Evolutionary conservation across 306 rosid species (phyloP), one percentile per base, ranked within the genome.

Genomic region (Medicago truncatula): DNA sequence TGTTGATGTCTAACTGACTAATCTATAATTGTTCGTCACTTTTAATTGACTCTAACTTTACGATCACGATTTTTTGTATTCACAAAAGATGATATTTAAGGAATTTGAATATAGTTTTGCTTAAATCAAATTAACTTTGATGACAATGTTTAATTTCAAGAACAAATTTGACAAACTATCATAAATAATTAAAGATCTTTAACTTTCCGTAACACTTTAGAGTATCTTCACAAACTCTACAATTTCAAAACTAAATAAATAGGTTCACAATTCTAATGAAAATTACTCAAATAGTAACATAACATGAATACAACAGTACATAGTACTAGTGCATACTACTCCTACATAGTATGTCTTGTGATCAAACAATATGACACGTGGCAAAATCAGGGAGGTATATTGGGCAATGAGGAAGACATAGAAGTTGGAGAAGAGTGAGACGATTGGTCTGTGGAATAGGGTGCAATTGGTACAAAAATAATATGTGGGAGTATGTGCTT

Each of bases 371-470:
- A 41, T 70, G 21, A 58, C 60, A 81, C 84, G 78, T 87, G 91
- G 82, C 79, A 46, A 47, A 34, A 87, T 83, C 71, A 53, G 49
- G 60, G 85, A 79, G 77, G 83, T 75, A 74, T 9, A 28, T 31
- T 70, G 71, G 84, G 82, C 54, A 75, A 28, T 64, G 86, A 82
- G 76, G 83, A 81, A 63, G 74, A 25, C 86, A 83, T 88, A 39
- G 95, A 79, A 90, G 85, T 87, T 83, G 79, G 87, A 52, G 85
- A 84, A 87, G 85, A 86, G 52, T 82, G 63, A 81, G 89, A 82
- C 86, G 88, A 87, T 78, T 88, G 93, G 97, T 95, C 97, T 86
- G 86, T 58, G 78, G 91, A 95, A 95, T 85, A 75, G 99, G 90
- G 68, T 80, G 86, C 97, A 94, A 9, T 71, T 76, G 13, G 85